A percentile compares a stretch with the other conserved stretches of the same genome.
These are phyloP conservation scores for Mycena venus DNA, from an alignment of 768 basidiomycete genomes.

Conservation along the genomic window DNA sequence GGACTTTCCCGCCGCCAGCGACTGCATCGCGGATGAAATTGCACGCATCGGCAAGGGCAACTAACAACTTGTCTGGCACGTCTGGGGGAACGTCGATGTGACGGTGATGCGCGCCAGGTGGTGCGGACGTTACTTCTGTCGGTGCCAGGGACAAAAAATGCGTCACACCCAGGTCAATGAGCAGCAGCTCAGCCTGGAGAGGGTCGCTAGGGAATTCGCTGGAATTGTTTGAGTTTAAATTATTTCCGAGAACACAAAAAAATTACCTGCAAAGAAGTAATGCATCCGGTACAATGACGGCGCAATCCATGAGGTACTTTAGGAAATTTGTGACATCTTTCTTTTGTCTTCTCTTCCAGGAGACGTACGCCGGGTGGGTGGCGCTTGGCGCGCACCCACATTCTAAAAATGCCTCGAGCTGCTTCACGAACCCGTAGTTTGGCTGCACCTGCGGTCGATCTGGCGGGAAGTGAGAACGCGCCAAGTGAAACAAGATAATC, in stretches of 20 bases:
- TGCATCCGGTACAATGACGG: conserved; percentile 62
- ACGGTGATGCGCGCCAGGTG: conserved; percentile 51
- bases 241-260: neutral
- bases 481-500: conserved; percentile 24
- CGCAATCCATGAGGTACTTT: conserved; percentile 64
- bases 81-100: conserved; percentile 57
- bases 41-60: conserved; percentile 61
- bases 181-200: conserved; percentile 62
- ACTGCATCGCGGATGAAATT: conserved; percentile 60
- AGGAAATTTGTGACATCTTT: conserved; percentile 68
- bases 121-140: conserved; percentile 53
- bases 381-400: conserved; percentile 63
- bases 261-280: conserved; percentile 67
- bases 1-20: conserved; percentile 57
- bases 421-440: conserved; percentile 70
- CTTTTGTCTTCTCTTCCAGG: conserved; percentile 70
- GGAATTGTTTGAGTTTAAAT: neutral
- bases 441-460: conserved; percentile 58
- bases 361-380: conserved; percentile 59
- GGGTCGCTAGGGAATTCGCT: conserved; percentile 72
- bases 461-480: conserved; percentile 32
- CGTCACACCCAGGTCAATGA: conserved; percentile 64
- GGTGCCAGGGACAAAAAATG: conserved; percentile 70
- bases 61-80: conserved; percentile 55
- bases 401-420: conserved; percentile 66